These are phyloP conservation scores for Umbelopsis sp. DNA, from an alignment of 371 early-diverging fungal genomes.

Conservation along the genomic window DNA sequence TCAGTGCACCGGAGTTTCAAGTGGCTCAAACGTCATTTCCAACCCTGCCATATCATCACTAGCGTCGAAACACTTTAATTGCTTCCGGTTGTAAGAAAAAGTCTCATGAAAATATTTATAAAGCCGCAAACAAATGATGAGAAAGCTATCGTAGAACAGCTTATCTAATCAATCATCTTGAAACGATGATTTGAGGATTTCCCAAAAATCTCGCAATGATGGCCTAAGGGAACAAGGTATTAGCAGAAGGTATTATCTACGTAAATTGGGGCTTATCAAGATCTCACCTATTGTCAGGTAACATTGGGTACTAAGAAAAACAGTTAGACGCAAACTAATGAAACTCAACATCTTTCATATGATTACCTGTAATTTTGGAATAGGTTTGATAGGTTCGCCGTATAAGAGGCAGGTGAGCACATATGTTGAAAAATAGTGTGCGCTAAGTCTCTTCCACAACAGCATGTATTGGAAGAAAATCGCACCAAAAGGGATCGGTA, in stretches of 20 bases:
- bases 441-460: constrained; percentile 62
- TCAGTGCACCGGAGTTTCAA: too few species aligned
- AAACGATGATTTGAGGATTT: constrained; percentile 18
- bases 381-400: constrained; percentile 64
- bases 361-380: constrained; percentile 58
- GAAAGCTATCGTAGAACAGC: too few species aligned
- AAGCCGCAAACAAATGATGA: too few species aligned
- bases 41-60: too few species aligned
- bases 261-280: background rate
- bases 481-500: constrained; percentile 59
- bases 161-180: constrained; percentile 10
- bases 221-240: background rate
- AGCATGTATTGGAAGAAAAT: constrained; percentile 67
- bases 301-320: constrained; percentile 54
- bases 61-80: too few species aligned
- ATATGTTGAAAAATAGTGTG: constrained; percentile 62
- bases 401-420: constrained; percentile 61
- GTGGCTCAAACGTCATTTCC: too few species aligned
- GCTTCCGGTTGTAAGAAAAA: too few species aligned
- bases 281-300: constrained; percentile 57
- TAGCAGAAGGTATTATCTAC: background rate
- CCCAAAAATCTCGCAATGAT: constrained; percentile 10
- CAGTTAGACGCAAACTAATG: constrained; percentile 11
- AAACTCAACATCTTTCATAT: background rate
- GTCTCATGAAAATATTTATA: too few species aligned